Evolutionary conservation across 306 rosid genomes (phyloP), one percentile per base, ranked within the genome.

Genomic region (Acmispon strigosus): DNA sequence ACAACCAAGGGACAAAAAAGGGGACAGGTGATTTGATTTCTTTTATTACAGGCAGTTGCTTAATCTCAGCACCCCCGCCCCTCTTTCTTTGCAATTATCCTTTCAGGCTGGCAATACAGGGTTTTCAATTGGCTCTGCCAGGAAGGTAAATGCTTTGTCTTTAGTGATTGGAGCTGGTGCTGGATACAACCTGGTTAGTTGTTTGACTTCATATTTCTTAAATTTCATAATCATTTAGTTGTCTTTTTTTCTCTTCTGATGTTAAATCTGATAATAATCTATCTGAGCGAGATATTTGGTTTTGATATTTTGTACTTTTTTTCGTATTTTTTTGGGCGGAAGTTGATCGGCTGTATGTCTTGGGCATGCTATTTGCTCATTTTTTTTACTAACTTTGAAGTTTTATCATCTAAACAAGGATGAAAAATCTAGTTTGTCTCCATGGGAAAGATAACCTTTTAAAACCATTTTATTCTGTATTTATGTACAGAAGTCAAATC

Each of bases 91-190:
- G 68, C 48, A 22, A 65, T 44, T 69, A 36, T 78, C 61, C 34
- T 80, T 80, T 64, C 92, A 89, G 96, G 88, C 61, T 77, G 91
- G 88, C 72, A 24, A 78, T 54, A 64, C 83, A 19, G 99, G 99
- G 17, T 94, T 94, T 78, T 91, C 95, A 17, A 87, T 94, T 49
- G 82, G 89, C 20, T 86, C 92, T 69, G 82, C 90, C 17, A 89
- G 85, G 84, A 94, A 82, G 84, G 85, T 89, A 62, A 83, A 83
- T 44, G 60, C 70, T 39, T 53, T 80, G 74, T 87, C 97, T 79
- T 75, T 94, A 77, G 87, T 86, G 61, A 91, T 94, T 81, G 99
- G 99, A 62, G 90, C 99, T 8, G 99, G 99, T 66, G 80, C 96
- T 73, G 99, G 99, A 69, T 94, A 94, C 85, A 94, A 89, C 85